Percentiles rank a stretch among this genome's conserved stretches.
Evolutionary conservation across 768 basidiomycete genomes (phyloP).

Genomic region (Ramaria sp.): DNA sequence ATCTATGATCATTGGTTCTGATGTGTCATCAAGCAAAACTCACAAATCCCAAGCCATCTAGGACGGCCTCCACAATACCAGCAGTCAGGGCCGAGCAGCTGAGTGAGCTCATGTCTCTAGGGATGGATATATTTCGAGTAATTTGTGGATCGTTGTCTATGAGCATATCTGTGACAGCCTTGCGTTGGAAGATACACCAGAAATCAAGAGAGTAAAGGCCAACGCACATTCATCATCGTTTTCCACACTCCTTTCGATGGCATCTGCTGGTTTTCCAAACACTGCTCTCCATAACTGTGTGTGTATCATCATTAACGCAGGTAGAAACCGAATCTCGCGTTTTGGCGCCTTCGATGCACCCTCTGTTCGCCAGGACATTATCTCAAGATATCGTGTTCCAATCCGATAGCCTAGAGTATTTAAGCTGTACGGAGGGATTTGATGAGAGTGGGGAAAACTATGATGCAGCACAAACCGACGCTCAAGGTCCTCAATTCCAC

Average conservation of each 20-base stretch:
- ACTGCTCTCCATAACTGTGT: slow-evolving; percentile 93
- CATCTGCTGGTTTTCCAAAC: slow-evolving; percentile 89
- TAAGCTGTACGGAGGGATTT: slow-evolving; percentile 38
- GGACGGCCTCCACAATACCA: slow-evolving; percentile 92
- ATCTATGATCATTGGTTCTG: slow-evolving; percentile 4
- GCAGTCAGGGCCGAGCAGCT: slow-evolving; percentile 98
- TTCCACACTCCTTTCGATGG: slow-evolving; percentile 91
- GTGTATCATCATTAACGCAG: slow-evolving; percentile 88
- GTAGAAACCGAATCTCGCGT: slow-evolving; percentile 82
- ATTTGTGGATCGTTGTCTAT: slow-evolving; percentile 92
- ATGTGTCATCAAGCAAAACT: slow-evolving; percentile 26
- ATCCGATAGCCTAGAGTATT: slow-evolving; percentile 91
- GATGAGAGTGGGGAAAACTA: slow-evolving; percentile 1
- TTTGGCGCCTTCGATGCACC: slow-evolving; percentile 80
- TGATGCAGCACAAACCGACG: slow-evolving; percentile 48
- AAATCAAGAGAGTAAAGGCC: background rate
- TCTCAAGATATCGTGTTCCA: slow-evolving; percentile 77
- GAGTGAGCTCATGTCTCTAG: slow-evolving; percentile 85
- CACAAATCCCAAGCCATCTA: slow-evolving; percentile 91
- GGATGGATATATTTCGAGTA: slow-evolving; percentile 87
- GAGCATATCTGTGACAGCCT: slow-evolving; percentile 70
- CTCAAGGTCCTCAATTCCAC: slow-evolving; percentile 92
- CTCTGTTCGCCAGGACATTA: slow-evolving; percentile 74
- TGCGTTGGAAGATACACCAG: slow-evolving; percentile 5
- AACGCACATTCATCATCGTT: slow-evolving; percentile 88